A percentile compares a stretch with the other conserved stretches of the same genome.
Conservation (phyloP, 192 early-diverging fungal species). For the Coemansia javaensis region DNA sequence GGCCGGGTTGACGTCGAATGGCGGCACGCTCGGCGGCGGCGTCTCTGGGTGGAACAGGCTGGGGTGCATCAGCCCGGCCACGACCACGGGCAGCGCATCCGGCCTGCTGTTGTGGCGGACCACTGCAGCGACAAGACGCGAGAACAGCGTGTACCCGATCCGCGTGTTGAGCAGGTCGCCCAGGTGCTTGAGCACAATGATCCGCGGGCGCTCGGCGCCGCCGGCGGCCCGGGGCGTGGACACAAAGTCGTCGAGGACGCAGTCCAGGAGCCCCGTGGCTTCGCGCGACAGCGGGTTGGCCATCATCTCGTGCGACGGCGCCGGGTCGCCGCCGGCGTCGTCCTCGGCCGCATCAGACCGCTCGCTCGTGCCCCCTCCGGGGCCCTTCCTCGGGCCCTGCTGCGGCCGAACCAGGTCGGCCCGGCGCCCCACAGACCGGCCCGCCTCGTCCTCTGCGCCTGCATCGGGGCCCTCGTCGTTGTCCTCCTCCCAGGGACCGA, state of each 20-base stretch:
- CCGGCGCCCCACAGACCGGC: constrained; percentile 4
- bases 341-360: constrained; percentile 12
- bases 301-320: constrained; percentile 49
- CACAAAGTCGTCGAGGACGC: constrained; percentile 23
- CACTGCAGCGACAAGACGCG: constrained; percentile 20
- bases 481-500: not conserved
- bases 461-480: not conserved
- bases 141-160: constrained; percentile 44
- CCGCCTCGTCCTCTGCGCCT: constrained; percentile 11
- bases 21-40: constrained; percentile 43
- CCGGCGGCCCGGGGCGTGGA: constrained; percentile 4
- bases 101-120: constrained; percentile 12
- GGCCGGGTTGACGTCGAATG: constrained; percentile 43
- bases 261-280: constrained; percentile 31
- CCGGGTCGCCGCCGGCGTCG: constrained; percentile 25
- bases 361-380: constrained; percentile 7
- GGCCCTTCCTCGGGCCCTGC: constrained; percentile 10
- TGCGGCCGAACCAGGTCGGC: constrained; percentile 11
- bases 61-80: constrained; percentile 45
- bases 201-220: constrained; percentile 13
- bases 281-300: constrained; percentile 33
- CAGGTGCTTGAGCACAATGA: constrained; percentile 43
- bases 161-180: constrained; percentile 49
- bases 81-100: constrained; percentile 8
- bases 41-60: constrained; percentile 40